Percentiles rank a stretch among this genome's conserved stretches.
Evolutionary conservation across 495 filamentous ascomycete genomes (phyloP).

Genomic region (Geoglossum glabrum): DNA sequence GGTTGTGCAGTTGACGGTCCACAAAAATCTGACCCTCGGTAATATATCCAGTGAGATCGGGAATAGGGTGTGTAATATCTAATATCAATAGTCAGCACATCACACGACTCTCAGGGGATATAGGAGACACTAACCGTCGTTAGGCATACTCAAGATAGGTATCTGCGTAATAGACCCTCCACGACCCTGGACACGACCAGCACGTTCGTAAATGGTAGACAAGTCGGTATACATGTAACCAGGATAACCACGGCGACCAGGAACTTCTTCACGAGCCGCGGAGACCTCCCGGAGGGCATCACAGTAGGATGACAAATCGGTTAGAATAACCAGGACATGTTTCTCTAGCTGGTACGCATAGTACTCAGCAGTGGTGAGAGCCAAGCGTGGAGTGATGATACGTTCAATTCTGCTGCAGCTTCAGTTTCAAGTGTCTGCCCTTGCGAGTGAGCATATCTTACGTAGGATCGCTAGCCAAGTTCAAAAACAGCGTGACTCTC

Average conservation of each 20-base stretch:
- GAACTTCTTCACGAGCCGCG: slow-evolving; percentile 95
- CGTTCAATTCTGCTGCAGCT: slow-evolving; percentile 61
- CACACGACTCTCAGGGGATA: not conserved
- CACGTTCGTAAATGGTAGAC: slow-evolving; percentile 98
- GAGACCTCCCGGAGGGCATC: slow-evolving; percentile 97
- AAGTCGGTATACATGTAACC: slow-evolving; percentile 99
- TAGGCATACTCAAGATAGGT: slow-evolving; percentile 97
- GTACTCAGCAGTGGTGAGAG: slow-evolving; percentile 96
- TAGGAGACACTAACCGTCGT: slow-evolving; percentile 46
- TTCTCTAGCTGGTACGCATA: slow-evolving; percentile 99
- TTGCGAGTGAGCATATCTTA: slow-evolving; percentile 18
- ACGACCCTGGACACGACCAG: slow-evolving; percentile 90
- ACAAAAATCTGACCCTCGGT: slow-evolving; percentile 98
- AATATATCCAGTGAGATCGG: slow-evolving; percentile 96
- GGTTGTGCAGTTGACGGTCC: slow-evolving; percentile 86
- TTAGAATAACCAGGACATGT: slow-evolving; percentile 96
- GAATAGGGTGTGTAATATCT: slow-evolving; percentile 99
- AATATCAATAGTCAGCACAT: not conserved
- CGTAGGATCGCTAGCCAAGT: slow-evolving; percentile 98
- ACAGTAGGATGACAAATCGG: slow-evolving; percentile 94
- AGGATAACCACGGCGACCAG: slow-evolving; percentile 96
- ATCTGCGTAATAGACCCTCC: slow-evolving; percentile 99
- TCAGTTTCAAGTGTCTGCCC: not conserved
- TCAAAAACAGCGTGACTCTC: slow-evolving; percentile 90
- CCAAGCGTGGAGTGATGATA: slow-evolving; percentile 98